Evolutionary conservation across 2,329 filamentous ascomycete genomes (phyloP), one percentile per base, ranked within the genome.

Genomic region (Didymella sp.): DNA sequence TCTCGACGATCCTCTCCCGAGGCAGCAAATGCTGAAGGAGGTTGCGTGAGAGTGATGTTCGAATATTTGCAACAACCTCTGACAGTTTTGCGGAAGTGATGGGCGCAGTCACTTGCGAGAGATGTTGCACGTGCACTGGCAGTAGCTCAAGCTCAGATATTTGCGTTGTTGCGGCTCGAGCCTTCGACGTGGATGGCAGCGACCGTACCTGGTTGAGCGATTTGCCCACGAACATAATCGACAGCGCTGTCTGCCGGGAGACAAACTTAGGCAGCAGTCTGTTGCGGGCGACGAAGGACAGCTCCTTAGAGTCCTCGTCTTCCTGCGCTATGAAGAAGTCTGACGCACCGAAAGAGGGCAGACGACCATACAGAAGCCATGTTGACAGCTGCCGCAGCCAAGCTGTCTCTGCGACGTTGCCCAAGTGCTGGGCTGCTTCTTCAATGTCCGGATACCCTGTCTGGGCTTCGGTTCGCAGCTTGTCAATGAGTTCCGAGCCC

Each of bases 401-500:
- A 8, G 93, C 90, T 27, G 86, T 89, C 78, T 99, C 94, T 0
- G 92, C 93, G 21, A 91, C 81, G 13, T 81, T 84, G n/a, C 91
- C 84, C 31, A 98, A 79, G 56, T 88, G 86, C 61, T 87, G 78
- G 0, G 92, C 89, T 35, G 90, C 88, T 56, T 87, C 85, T 71
- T 94, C 91, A 52, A 99, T 87, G 69, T 97, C 92, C 7, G 86
- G 81, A 75, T 96, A 98, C 13, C 95, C 95, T 6, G 94, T 98
- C 73, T 92, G 89, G 51, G 92, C 81, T 76, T 94, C 90, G 13
- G 80, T 78, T 28, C 92, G 85, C 49, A 98, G 77, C 56, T 85
- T 85, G 73, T 97, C 85, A 63, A 98, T 94, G 38, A 96, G 79
- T 46, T 82, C 81, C 9, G 91, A 88, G 0, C 90, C 92, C 1